Percentiles rank a stretch among this genome's conserved stretches.
Conservation (phyloP, 2,329 filamentous ascomycete genomes). For the Fusarium phyllophilum region DNA sequence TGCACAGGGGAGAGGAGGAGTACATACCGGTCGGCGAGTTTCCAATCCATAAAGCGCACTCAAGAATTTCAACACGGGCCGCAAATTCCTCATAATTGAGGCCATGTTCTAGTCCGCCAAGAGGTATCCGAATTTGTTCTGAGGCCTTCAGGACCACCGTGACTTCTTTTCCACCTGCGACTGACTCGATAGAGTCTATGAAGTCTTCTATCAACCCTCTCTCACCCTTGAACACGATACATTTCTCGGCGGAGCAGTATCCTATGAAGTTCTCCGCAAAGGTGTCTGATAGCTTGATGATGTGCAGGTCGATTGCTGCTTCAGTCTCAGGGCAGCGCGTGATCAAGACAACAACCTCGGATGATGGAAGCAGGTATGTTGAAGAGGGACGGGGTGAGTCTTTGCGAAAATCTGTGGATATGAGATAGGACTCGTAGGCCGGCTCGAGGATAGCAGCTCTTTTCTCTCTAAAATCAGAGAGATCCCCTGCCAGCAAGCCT, state of each 20-base stretch:
- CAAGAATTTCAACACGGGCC: slow-evolving; percentile 39
- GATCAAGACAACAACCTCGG: slow-evolving; percentile 20
- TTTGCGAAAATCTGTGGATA: slow-evolving; percentile 1
- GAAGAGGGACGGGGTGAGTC: not conserved
- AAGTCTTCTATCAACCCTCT: slow-evolving; percentile 30
- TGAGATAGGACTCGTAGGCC: slow-evolving; percentile 31
- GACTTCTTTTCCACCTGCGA: slow-evolving; percentile 5
- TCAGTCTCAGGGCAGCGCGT: slow-evolving; percentile 8
- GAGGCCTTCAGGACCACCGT: slow-evolving; percentile 25
- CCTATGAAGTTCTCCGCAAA: slow-evolving; percentile 40
- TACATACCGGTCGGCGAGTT: slow-evolving; percentile 19
- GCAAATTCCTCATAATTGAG: slow-evolving; percentile 39
- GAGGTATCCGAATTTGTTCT: slow-evolving; percentile 29
- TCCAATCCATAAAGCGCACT: slow-evolving; percentile 41
- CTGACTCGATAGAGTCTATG: slow-evolving; percentile 24
- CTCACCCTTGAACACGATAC: slow-evolving; percentile 40
- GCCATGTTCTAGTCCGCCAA: slow-evolving; percentile 31
- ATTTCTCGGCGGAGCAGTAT: slow-evolving; percentile 26
- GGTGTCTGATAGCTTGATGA: slow-evolving; percentile 24
- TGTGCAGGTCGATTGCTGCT: slow-evolving; percentile 13
- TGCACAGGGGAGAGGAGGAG: not conserved
- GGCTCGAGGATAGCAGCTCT: slow-evolving; percentile 15
- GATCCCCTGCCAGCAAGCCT: not conserved
- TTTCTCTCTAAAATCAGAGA: not conserved
- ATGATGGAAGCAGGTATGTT: slow-evolving; percentile 22